Evolutionary conservation across 1,284 basidiomycete species (phyloP).

Genomic region (Rhizopogon parksii): DNA sequence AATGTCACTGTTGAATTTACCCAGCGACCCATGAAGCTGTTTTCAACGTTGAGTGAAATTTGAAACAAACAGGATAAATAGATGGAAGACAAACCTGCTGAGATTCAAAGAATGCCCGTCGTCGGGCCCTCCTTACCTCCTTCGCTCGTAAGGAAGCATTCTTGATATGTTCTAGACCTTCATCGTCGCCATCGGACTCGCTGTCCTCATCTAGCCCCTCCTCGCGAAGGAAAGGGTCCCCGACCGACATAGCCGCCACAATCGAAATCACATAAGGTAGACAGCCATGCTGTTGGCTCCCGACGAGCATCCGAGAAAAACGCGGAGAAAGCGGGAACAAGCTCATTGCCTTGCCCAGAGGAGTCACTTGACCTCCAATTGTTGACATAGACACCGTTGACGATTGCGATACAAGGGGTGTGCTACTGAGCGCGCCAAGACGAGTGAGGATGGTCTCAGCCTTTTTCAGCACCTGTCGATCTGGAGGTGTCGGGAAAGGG

Average conservation of each 20-base stretch:
- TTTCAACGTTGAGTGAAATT: background rate
- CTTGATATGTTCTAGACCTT: constrained; percentile 48
- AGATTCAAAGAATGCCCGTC: constrained; percentile 74
- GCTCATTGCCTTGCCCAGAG: constrained; percentile 87
- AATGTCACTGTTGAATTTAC: constrained; percentile 81
- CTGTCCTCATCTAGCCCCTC: constrained; percentile 50
- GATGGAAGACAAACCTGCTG: constrained; percentile 52
- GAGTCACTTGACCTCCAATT: constrained; percentile 68
- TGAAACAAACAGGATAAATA: background rate
- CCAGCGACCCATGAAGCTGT: constrained; percentile 75
- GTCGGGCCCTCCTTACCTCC: constrained; percentile 57
- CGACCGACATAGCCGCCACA: constrained; percentile 89
- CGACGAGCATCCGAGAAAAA: constrained; percentile 91
- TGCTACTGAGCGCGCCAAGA: constrained; percentile 73
- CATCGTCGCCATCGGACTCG: constrained; percentile 39
- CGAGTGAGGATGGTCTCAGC: constrained; percentile 80
- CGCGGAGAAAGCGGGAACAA: constrained; percentile 91
- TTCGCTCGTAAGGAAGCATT: constrained; percentile 58
- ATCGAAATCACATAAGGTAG: constrained; percentile 88
- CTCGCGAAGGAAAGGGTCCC: constrained; percentile 93
- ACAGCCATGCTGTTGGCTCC: constrained; percentile 88
- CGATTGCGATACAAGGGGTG: constrained; percentile 27
- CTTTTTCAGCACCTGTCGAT: constrained; percentile 68
- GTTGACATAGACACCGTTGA: constrained; percentile 15
- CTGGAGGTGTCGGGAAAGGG: constrained; percentile 96